These are phyloP conservation scores for Thelonectria rubi DNA, from an alignment of 2,329 filamentous ascomycete genomes.

Conservation along the genomic window DNA sequence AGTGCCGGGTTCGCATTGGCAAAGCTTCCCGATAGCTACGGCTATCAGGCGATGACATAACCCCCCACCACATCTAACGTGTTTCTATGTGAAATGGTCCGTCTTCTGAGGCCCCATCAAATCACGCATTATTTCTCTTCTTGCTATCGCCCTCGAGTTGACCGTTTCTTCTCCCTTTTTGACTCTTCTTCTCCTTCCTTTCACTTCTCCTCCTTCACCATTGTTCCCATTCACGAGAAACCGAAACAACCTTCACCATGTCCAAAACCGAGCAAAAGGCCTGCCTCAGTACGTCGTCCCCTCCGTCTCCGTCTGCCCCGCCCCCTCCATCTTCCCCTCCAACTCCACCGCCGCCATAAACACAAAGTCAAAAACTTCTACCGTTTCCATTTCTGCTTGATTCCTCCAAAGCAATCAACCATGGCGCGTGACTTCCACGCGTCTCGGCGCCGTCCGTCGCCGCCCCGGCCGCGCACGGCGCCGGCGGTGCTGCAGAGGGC, in stretches of 20 bases:
- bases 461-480: conserved; percentile 35
- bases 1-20: conserved; percentile 18
- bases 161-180: conserved; percentile 20
- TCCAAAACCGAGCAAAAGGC: conserved; percentile 67
- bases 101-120: conserved; percentile 39
- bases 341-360: conserved; percentile 9
- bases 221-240: conserved; percentile 28
- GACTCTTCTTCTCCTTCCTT: conserved; percentile 12
- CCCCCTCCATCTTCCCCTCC: conserved; percentile 40
- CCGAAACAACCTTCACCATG: conserved; percentile 49
- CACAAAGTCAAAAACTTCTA: neutral
- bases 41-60: conserved; percentile 39
- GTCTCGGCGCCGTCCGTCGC: conserved; percentile 27
- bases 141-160: conserved; percentile 26
- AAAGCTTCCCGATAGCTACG: conserved; percentile 13
- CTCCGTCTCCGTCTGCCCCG: conserved; percentile 37
- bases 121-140: conserved; percentile 44
- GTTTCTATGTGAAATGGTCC: conserved; percentile 38
- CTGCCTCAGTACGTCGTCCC: conserved; percentile 66
- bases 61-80: conserved; percentile 41
- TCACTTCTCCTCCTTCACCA: conserved; percentile 22
- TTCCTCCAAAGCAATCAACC: conserved; percentile 6
- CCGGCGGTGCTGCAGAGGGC: conserved; percentile 27
- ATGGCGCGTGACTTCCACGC: conserved; percentile 34
- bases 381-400: neutral